Evolutionary conservation across 2,329 filamentous ascomycete genomes (phyloP).

Genomic region (Sporothrix mexicana): DNA sequence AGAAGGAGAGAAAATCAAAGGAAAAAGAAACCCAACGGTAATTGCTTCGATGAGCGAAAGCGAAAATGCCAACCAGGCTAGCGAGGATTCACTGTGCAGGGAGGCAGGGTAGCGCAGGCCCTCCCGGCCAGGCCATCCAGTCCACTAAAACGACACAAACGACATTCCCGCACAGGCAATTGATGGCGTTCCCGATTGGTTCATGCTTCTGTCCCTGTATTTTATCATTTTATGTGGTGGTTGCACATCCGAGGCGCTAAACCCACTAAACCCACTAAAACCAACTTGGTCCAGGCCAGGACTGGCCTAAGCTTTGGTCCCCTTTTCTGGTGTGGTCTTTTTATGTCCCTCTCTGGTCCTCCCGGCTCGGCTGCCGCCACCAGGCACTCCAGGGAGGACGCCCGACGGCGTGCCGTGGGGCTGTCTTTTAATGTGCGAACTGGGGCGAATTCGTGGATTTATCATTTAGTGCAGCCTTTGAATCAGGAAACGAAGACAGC

Average conservation of each 20-base stretch:
- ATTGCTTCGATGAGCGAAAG: not conserved
- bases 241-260: not conserved
- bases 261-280: not conserved
- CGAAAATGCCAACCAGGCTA: not conserved
- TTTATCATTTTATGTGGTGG: no score
- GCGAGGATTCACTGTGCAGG: no score
- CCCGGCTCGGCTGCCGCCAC: slow-evolving; percentile 9
- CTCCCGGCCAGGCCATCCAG: not conserved
- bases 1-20: not conserved
- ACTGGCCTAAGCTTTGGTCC: not conserved
- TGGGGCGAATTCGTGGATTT: not conserved
- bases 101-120: slow-evolving; percentile 4
- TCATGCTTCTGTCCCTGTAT: not conserved
- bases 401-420: not conserved
- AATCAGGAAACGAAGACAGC: not conserved
- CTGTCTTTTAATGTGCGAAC: not conserved
- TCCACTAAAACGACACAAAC: not conserved
- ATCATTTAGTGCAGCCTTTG: not conserved
- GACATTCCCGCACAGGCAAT: not conserved
- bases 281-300: not conserved
- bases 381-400: slow-evolving; percentile 25
- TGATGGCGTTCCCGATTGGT: slow-evolving; percentile 12
- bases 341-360: not conserved
- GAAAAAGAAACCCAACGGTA: not conserved
- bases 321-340: not conserved